Evolutionary conservation across 78 protist species (phyloP), one percentile per base, ranked within the genome.

Genomic region (Dictyostelium brefeldianum): DNA sequence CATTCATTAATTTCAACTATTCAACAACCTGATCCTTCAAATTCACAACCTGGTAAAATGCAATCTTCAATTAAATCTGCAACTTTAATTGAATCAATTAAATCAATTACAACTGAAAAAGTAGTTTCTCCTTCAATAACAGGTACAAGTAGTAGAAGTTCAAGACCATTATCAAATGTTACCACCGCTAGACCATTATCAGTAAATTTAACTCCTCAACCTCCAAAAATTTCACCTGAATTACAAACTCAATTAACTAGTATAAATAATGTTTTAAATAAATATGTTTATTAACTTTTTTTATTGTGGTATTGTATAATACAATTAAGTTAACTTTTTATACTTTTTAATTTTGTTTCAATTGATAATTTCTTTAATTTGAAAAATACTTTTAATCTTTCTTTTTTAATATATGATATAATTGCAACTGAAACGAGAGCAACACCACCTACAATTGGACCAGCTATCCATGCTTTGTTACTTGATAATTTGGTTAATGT

Each of bases 11-110:
- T 87, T 11, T 87, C 93, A 11, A 87, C 80, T 20, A 27, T 87
- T 3, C 93, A 87, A 51, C 84, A 74, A 77, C 93, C 93, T 36
- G 93, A 87, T 20, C 93, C 93, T 2, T 73, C 79, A 46, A 73
- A 29, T 31, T 14, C 57, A 3, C 48, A 47, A 71, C 82, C 92
- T 25, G 93, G 93, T n/a, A 87, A 87, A 64, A 14, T 41, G 43
- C 93, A 87, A 77, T 80, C 84, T 27, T 51, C 64, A 20, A 51
- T 59, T 43, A 87, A 87, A 36, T 20, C 93, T 18, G 20, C 78
- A 29, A 29, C 20, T n/a, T 12, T 87, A 47, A 36, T 77, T 20
- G 93, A 87, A 2, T 25, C 43, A 0, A 70, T 87, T 27, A 87
- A 77, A 77, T 29, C 75, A 43, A 54, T 87, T 2, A 77, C 84